These are phyloP conservation scores for Cryptococcus sp. DNA, from an alignment of 1,284 basidiomycete genomes.

Conservation along the genomic window DNA sequence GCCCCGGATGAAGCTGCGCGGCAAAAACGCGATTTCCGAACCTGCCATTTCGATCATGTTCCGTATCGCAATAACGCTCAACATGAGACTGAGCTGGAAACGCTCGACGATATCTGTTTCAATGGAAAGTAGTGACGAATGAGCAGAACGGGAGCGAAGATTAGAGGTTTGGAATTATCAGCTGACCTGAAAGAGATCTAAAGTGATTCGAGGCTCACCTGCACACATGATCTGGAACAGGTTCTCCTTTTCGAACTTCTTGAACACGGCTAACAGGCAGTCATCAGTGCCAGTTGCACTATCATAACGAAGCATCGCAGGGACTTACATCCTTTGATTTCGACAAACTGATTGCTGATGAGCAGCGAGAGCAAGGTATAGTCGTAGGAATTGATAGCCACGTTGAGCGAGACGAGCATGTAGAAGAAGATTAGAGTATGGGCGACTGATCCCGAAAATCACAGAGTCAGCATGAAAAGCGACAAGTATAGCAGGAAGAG, in stretches of 20 bases:
- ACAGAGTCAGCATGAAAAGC: slow-evolving; percentile 1
- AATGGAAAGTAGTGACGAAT: background rate
- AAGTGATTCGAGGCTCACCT: slow-evolving; percentile 56
- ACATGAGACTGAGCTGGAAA: slow-evolving; percentile 90
- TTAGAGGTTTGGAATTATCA: slow-evolving; percentile 1
- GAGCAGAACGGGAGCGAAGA: background rate
- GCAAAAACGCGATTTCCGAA: slow-evolving; percentile 77
- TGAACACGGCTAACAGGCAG: slow-evolving; percentile 70
- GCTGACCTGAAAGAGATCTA: background rate
- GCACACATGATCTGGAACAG: slow-evolving; percentile 99
- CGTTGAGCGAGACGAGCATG: slow-evolving; percentile 92
- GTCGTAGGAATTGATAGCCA: slow-evolving; percentile 98
- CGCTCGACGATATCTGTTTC: slow-evolving; percentile 91
- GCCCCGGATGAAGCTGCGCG: slow-evolving; percentile 80
- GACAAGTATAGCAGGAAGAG: background rate
- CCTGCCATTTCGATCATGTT: slow-evolving; percentile 95
- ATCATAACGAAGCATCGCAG: background rate
- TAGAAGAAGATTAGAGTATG: slow-evolving; percentile 97
- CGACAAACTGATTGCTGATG: slow-evolving; percentile 98
- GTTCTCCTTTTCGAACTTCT: slow-evolving; percentile 99
- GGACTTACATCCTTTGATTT: slow-evolving; percentile 88
- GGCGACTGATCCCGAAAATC: slow-evolving; percentile 59
- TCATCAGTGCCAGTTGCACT: slow-evolving; percentile 1
- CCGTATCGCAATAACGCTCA: slow-evolving; percentile 85
- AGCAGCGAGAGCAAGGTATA: slow-evolving; percentile 91